Conservation (phyloP, 805 yeast genomes). For the Candida chauliodis region DNA sequence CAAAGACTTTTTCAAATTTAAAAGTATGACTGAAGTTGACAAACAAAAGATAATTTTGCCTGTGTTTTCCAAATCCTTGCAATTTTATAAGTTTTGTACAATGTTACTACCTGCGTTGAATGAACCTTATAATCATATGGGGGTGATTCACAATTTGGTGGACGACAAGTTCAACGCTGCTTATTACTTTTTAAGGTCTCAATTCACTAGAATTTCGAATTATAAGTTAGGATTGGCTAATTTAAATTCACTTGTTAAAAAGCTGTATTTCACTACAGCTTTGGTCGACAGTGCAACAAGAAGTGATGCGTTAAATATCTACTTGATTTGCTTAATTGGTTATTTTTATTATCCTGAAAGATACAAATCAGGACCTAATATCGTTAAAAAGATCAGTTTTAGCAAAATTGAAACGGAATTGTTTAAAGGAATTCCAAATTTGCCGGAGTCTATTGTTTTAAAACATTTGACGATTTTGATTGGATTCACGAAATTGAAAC, state of each 20-base stretch:
- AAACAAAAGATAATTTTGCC: slow-evolving; percentile 40
- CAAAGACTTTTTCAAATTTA: slow-evolving; percentile 29
- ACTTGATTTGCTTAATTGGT: slow-evolving; percentile 36
- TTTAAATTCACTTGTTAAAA: slow-evolving; percentile 35
- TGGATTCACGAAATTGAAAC: slow-evolving; percentile 16
- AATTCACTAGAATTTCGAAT: slow-evolving; percentile 48
- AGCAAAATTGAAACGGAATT: slow-evolving; percentile 23
- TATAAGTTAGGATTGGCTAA: slow-evolving; percentile 46
- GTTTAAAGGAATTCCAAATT: slow-evolving; percentile 15
- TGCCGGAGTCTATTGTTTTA: slow-evolving; percentile 14
- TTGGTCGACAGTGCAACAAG: slow-evolving; percentile 19
- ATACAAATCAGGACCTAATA: slow-evolving; percentile 18
- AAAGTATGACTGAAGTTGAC: slow-evolving; percentile 15
- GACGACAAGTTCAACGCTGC: slow-evolving; percentile 47
- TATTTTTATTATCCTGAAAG: slow-evolving; percentile 40
- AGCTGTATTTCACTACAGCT: slow-evolving; percentile 30
- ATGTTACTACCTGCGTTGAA: slow-evolving; percentile 63
- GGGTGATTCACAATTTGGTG: slow-evolving; percentile 38
- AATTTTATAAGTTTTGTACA: slow-evolving; percentile 48
- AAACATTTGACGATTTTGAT: slow-evolving; percentile 24
- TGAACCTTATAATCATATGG: slow-evolving; percentile 62
- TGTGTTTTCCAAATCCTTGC: slow-evolving; percentile 22
- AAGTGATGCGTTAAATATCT: slow-evolving; percentile 16
- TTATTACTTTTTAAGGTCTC: slow-evolving; percentile 54
- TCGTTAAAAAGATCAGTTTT: slow-evolving; percentile 20